Base-by-base conservation (phyloP, 208 protist genomes). In the Porcisia hertigi region DNA sequence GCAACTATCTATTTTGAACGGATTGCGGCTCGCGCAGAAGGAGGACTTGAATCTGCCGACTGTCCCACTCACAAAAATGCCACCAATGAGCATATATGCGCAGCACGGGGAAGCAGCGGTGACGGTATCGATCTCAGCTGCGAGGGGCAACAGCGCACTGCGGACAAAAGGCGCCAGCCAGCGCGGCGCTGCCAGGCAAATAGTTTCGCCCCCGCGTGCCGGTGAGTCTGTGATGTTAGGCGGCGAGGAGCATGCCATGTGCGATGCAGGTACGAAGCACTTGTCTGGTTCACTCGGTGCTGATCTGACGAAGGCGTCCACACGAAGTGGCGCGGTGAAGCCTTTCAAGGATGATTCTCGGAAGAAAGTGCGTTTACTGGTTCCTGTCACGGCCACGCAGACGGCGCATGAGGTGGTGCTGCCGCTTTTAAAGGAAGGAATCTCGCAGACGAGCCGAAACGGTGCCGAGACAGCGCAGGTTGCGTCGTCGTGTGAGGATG, bases 21-120 rank as follows among this genome's bases (percentile, higher is more conserved):
- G 73, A 18, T 79, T 86, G 36, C 86, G 94, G 14, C 71, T 84
- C 53, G 73, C 76, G 34, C 94, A 97, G 71, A 92, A 90, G 80
- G 70, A 83, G 14, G 91, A 91, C 43, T 81, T 93, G 69, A 88
- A 86, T 36, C 81, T 95, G 53, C 47, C 87, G 12, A 75, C 74
- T 14, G 65, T 92, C 12, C 67, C 87, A 30, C 74, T 86, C 36
- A 90, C 88, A 41, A 95, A 94, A 83, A 64, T 97, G 55, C 91
- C 91, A 34, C 88, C 91, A 6, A 92, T 95, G 90, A 94, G 86
- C 71, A 69, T 76, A 25, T 97, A 95, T 82, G 65, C 85, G 72
- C 69, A 81, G 73, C 58, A 79, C 67, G 69, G 76, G 18, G 83
- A 84, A 57, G 79, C 69, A 25, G 76, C 34, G 49, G 34, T 69